phyloP scores from a whole-genome alignment of 2,329 filamentous ascomycete genomes.

The Sphaerulina vaccinii region DNA sequence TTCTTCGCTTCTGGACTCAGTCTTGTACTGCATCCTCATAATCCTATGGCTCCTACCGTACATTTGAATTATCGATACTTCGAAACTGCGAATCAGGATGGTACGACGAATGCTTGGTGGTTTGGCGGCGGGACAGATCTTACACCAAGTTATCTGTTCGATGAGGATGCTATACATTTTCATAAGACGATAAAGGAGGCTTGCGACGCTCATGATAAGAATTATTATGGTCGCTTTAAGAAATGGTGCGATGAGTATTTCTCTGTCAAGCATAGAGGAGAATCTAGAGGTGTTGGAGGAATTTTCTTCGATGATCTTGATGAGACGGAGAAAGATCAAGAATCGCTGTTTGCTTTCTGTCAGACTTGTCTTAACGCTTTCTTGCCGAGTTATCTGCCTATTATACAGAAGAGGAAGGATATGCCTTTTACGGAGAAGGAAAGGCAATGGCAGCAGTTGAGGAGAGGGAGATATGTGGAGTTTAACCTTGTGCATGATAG shows the following conservation, averaged over 20 bases:
- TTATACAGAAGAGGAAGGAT: conserved; percentile 82
- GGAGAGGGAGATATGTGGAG: conserved; percentile 93
- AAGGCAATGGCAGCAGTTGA: conserved; percentile 95
- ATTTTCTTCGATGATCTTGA: conserved; percentile 99
- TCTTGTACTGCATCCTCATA: conserved; percentile 87
- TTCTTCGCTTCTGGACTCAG: conserved; percentile 96
- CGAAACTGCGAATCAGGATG: conserved; percentile 84
- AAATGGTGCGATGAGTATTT: conserved; percentile 99
- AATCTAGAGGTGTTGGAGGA: conserved; percentile 83
- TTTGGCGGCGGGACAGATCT: conserved; percentile 94
- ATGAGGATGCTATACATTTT: conserved; percentile 96
- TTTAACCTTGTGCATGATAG: conserved; percentile 98
- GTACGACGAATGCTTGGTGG: conserved; percentile 88
- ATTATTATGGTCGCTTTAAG: conserved; percentile 93
- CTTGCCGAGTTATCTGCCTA: conserved; percentile 85
- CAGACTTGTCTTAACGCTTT: conserved; percentile 84
- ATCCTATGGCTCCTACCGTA: conserved; percentile 96
- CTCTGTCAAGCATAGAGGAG: conserved; percentile 83
- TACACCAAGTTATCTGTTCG: conserved; percentile 90
- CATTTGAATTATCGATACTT: conserved; percentile 99
- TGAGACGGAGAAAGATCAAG: conserved; percentile 77
- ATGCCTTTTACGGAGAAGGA: conserved; percentile 84
- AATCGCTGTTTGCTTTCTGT: conserved; percentile 86
- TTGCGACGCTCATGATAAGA: conserved; percentile 89
- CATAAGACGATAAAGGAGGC: conserved; percentile 88